Evolutionary conservation across 208 protist species (phyloP), one percentile per base, ranked within the genome.

Genomic region (Leishmania arabica): DNA sequence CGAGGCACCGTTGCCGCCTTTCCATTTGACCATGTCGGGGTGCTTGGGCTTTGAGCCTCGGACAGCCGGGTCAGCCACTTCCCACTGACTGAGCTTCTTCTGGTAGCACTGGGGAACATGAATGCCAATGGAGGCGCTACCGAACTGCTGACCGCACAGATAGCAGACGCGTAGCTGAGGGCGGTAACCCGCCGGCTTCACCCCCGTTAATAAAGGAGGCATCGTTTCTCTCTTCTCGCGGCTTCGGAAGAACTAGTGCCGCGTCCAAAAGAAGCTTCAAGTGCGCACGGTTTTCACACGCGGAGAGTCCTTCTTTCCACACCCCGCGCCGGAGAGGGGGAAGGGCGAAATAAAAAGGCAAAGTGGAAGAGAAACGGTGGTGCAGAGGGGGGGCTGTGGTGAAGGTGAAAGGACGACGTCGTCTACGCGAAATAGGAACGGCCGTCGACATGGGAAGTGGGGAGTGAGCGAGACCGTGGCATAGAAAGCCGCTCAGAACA

Each of bases 61-160:
- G 5, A 90, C 90, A 17, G 78, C 83, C 7, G 93, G 88, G 75
- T 95, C 86, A 21, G 31, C 79, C 0, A 86, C 82, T 75, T 97
- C 88, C 95, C 95, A 97, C 82, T 97, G 90, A 11, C 87, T 75
- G 21, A 96, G 40, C 80, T 96, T 96, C 85, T 98, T 98, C 11
- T 87, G 69, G 77, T 95, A 97, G 81, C 96, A 98, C 84, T 98
- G 93, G 9, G 92, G 93, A 60, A 98, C 90, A 83, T 98, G 96
- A 76, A 98, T 98, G 65, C 85, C 89, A 53, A 98, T 93, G 54
- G 95, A 98, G 3, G 89, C 88, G 47, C 81, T 93, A 47, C 96
- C 95, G 81, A 98, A 98, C 86, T 98, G 93, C 54, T 97, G 93
- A 13, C 95, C 95, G 78, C 92, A 95, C 27, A 98, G 84, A 77